A percentile compares a stretch with the other conserved stretches of the same genome.
Conservation (phyloP, 257 asterid species). For the Solanum ahanhuiri region DNA sequence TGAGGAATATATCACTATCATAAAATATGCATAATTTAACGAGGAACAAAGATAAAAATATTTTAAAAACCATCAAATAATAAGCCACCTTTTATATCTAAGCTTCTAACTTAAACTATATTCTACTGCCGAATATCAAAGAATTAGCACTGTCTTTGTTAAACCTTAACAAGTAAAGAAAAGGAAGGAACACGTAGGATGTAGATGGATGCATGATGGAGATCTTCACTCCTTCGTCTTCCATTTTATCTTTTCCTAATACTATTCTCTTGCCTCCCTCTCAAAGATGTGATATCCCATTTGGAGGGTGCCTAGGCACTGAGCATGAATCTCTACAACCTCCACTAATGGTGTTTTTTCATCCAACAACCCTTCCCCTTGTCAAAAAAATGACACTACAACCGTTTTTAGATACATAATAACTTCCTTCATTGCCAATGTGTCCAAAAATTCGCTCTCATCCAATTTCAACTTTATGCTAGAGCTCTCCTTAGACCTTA, state of each 20-base stretch:
- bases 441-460: too few species aligned
- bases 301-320: background rate
- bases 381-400: background rate
- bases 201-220: background rate
- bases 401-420: too few species aligned
- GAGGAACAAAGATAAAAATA: background rate
- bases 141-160: background rate
- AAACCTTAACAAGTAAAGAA: background rate
- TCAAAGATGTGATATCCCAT: background rate
- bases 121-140: background rate
- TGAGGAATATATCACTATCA: background rate
- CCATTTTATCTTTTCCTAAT: background rate
- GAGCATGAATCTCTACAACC: background rate
- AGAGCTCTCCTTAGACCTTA: background rate
- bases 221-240: background rate
- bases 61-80: background rate
- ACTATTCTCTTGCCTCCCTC: background rate
- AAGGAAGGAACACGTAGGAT: background rate
- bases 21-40: background rate
- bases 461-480: background rate
- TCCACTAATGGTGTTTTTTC: background rate
- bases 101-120: background rate
- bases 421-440: background rate
- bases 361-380: background rate
- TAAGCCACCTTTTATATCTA: background rate